phyloP scores from a whole-genome alignment of 768 basidiomycete genomes.

The Cytidiella melzeri region DNA sequence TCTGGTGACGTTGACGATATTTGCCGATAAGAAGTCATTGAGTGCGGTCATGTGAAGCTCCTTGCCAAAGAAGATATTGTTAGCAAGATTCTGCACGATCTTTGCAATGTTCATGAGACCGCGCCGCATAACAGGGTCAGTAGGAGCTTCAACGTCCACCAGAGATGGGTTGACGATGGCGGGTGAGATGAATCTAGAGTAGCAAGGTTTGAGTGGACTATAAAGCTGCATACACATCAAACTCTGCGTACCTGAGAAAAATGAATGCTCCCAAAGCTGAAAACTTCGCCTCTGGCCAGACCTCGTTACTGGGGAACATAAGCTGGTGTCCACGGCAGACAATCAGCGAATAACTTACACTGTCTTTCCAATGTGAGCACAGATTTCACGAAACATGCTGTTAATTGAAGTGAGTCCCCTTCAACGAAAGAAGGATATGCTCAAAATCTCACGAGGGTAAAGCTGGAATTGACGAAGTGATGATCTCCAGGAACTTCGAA shows the following conservation, averaged over 20 bases:
- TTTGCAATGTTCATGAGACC: constrained; percentile 86
- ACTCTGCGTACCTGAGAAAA: constrained; percentile 79
- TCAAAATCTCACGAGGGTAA: constrained; percentile 62
- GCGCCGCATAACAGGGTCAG: constrained; percentile 55
- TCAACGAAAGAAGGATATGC: constrained; percentile 14
- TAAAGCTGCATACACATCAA: too few species aligned
- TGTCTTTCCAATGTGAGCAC: constrained; percentile 68
- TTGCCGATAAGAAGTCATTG: constrained; percentile 67
- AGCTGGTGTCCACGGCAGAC: neutral
- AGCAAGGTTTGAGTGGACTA: too few species aligned
- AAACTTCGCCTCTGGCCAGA: constrained; percentile 78
- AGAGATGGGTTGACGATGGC: constrained; percentile 82
- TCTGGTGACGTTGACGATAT: constrained; percentile 67
- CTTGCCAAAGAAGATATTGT: constrained; percentile 91
- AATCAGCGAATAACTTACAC: constrained; percentile 49
- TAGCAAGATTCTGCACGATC: constrained; percentile 88
- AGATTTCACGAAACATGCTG: constrained; percentile 85
- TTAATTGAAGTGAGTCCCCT: constrained; percentile 2
- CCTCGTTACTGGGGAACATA: constrained; percentile 38
- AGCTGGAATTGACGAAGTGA: constrained; percentile 60
- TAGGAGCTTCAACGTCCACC: constrained; percentile 76
- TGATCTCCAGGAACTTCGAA: constrained; percentile 66
- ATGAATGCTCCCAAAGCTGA: constrained; percentile 87
- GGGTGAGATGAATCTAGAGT: constrained; percentile 77
- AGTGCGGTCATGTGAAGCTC: constrained; percentile 80